phyloP scores from a whole-genome alignment of 306 rosid genomes.

The Vigna nakashimae region DNA sequence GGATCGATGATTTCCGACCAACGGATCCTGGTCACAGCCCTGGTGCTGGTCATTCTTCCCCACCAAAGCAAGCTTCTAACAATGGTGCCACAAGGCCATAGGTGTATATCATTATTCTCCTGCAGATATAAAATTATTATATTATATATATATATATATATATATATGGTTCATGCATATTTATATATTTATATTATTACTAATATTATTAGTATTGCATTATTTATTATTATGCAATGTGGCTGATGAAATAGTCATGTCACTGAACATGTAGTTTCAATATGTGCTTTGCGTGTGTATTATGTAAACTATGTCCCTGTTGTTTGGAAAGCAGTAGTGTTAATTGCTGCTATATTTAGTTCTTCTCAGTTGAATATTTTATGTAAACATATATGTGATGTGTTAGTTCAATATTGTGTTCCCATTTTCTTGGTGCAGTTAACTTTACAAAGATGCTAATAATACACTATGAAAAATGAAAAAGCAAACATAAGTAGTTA shows the following conservation, averaged over 20 bases:
- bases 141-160: too few relatives aligned
- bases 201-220: background rate
- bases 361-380: background rate
- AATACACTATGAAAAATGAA: too few relatives aligned
- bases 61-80: slow-evolving; percentile 31
- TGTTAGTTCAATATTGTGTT: too few relatives aligned
- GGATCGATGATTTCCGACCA: slow-evolving; percentile 63
- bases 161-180: background rate
- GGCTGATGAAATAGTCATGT: background rate
- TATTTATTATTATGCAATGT: background rate
- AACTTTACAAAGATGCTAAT: too few relatives aligned
- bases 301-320: background rate
- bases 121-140: slow-evolving; percentile 12
- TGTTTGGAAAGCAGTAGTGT: background rate
- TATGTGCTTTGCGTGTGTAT: background rate
- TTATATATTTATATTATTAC: background rate
- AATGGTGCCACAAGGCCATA: slow-evolving; percentile 43
- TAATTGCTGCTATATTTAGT: background rate
- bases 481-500: too few relatives aligned
- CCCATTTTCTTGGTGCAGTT: too few relatives aligned
- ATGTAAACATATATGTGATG: background rate
- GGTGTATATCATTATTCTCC: background rate
- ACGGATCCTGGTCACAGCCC: slow-evolving; percentile 90
- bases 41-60: slow-evolving; percentile 77
- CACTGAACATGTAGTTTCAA: background rate